Conservation (phyloP, 2,329 filamentous ascomycete species). For the Tolypocladium ovalisporum region DNA sequence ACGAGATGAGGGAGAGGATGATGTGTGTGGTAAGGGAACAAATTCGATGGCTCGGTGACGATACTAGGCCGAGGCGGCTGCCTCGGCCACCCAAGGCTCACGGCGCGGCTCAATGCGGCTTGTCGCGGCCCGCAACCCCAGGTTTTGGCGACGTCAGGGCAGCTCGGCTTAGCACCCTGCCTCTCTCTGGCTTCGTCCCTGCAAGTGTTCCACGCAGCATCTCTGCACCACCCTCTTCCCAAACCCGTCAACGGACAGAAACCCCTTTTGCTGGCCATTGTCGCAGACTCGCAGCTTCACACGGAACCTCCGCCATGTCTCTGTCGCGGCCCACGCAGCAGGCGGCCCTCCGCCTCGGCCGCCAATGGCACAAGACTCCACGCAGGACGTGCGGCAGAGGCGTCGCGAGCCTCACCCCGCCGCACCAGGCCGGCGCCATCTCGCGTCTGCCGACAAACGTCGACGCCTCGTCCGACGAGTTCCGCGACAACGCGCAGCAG, state of each 20-base stretch:
- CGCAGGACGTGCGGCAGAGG: conserved; percentile 23
- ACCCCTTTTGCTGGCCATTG: background rate
- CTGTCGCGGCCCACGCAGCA: conserved; percentile 34
- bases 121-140: conserved; percentile 21
- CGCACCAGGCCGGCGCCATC: conserved; percentile 72
- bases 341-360: conserved; percentile 25
- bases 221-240: background rate
- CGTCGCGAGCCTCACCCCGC: conserved; percentile 68
- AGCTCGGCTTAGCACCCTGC: conserved; percentile 1
- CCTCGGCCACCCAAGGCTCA: conserved; percentile 5
- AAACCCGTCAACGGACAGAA: no score
- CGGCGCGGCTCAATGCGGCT: conserved; percentile 31
- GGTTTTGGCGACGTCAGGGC: conserved; percentile 5
- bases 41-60: background rate
- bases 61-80: background rate
- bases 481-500: conserved; percentile 66
- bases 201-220: no score
- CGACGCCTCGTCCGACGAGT: conserved; percentile 68
- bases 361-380: conserved; percentile 6
- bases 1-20: background rate
- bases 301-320: conserved; percentile 30
- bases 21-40: background rate
- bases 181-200: background rate
- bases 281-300: background rate
- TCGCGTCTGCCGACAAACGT: conserved; percentile 68